Evolutionary conservation across 2,329 filamentous ascomycete species (phyloP).

Genomic region (Ceratocystis variospora): DNA sequence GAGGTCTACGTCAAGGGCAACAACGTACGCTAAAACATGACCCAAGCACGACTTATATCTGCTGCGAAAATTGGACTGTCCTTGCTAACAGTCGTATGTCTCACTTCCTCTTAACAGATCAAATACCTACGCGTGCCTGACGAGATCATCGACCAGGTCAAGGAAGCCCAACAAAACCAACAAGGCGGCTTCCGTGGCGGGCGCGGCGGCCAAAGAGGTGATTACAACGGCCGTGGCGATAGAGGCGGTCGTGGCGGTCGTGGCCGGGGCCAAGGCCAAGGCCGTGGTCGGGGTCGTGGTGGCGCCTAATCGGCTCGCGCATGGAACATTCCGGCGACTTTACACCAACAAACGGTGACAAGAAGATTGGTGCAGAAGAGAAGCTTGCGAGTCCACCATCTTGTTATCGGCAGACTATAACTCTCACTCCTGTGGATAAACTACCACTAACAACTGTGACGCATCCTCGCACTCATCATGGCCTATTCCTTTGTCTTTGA

Average conservation of each 20-base stretch:
- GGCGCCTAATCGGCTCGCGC: conserved; percentile 3
- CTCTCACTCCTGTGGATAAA: not conserved
- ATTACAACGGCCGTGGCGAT: conserved; percentile 42
- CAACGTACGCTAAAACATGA: conserved; percentile 53
- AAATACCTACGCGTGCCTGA: conserved; percentile 95
- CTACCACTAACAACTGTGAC: not conserved
- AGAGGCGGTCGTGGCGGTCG: conserved; percentile 42
- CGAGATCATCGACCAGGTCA: conserved; percentile 88
- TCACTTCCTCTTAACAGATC: conserved; percentile 47
- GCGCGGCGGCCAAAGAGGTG: conserved; percentile 45
- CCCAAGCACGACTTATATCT: not conserved
- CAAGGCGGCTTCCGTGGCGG: conserved; percentile 50
- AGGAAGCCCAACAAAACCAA: conserved; percentile 75
- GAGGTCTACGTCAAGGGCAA: conserved; percentile 97
- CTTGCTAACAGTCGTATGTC: conserved; percentile 21
- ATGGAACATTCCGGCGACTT: not conserved
- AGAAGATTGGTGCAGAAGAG: not conserved
- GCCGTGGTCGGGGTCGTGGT: conserved; percentile 30
- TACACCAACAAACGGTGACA: not conserved
- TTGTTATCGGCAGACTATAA: not conserved
- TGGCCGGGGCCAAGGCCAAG: conserved; percentile 26
- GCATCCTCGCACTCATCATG: not conserved
- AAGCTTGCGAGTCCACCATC: not conserved
- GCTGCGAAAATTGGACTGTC: not conserved
- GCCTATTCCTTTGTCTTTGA: conserved; percentile 3